Percentiles rank a stretch among this genome's conserved stretches.
Conservation (phyloP, 2,329 filamentous ascomycete genomes). For the Colletotrichum tanaceti region DNA sequence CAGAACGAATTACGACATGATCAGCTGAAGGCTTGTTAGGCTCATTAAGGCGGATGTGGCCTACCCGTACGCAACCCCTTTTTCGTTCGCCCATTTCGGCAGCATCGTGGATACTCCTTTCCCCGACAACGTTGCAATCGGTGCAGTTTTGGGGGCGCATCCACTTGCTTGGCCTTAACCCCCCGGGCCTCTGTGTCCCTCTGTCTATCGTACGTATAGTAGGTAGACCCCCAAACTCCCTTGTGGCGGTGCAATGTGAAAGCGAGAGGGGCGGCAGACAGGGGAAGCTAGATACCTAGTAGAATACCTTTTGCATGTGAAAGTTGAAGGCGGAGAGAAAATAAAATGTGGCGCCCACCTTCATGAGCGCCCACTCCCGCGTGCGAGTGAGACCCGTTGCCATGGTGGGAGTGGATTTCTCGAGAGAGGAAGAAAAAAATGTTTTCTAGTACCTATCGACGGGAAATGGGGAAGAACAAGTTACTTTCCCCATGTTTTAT, state of each 20-base stretch:
- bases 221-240: conserved; percentile 16
- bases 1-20: not conserved
- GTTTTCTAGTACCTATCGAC: not conserved
- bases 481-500: not conserved
- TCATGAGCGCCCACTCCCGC: not conserved
- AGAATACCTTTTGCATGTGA: conserved; percentile 1
- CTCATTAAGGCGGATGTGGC: not conserved
- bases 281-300: not conserved
- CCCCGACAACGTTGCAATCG: not conserved
- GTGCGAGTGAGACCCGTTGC: not conserved
- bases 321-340: not conserved
- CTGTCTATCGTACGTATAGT: no score
- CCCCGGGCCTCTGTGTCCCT: not conserved
- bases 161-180: not conserved
- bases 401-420: conserved; percentile 5
- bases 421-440: not conserved
- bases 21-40: not conserved
- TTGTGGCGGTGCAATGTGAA: conserved; percentile 25
- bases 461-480: not conserved
- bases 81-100: not conserved
- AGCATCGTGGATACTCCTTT: conserved; percentile 15
- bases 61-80: conserved; percentile 11
- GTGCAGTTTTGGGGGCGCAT: not conserved
- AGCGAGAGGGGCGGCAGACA: not conserved
- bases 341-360: not conserved